Conservation (phyloP, 73 alveolate genomes). For the Tetrahymena thermophila region DNA sequence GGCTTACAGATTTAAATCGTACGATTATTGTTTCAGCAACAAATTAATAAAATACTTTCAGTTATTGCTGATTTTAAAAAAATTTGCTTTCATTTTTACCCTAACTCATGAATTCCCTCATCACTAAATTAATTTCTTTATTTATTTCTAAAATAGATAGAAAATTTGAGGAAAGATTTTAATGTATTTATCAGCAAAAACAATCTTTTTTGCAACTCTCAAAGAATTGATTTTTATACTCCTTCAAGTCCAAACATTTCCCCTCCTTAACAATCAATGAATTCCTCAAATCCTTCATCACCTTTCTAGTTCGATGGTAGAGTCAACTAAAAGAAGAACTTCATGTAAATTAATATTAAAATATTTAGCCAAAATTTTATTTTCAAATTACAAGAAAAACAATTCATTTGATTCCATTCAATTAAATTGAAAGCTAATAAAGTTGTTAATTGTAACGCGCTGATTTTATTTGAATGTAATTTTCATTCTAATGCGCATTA, state of each 20-base stretch:
- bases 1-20: neutral
- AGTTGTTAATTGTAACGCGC: neutral
- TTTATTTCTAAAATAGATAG: neutral
- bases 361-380: neutral
- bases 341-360: neutral
- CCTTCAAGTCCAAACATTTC: neutral
- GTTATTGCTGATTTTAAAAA: no score
- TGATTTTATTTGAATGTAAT: neutral
- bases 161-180: neutral
- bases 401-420: neutral
- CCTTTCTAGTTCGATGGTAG: neutral
- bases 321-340: neutral
- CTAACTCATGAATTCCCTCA: neutral
- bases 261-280: neutral
- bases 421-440: neutral
- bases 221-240: neutral
- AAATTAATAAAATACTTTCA: neutral
- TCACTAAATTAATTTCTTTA: neutral
- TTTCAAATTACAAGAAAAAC: neutral
- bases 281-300: neutral
- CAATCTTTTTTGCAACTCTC: neutral
- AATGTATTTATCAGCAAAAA: neutral
- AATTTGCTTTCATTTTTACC: neutral
- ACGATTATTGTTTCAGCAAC: neutral
- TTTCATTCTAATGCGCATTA: no score